Conservation (phyloP, 768 basidiomycete species). For the Tephrocybe sp. region DNA sequence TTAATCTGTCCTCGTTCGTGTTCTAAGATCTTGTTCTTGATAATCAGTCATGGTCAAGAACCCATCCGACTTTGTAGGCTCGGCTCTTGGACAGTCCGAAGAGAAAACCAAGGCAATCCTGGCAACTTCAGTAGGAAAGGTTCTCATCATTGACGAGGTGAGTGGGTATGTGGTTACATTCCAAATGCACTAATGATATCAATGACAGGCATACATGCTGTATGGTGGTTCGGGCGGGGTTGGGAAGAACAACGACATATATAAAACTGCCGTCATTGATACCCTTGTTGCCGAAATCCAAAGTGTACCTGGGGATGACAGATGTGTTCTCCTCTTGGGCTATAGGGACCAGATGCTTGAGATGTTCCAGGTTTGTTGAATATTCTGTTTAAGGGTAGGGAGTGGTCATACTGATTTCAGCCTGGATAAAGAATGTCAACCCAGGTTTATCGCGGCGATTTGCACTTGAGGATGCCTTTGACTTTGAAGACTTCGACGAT, state of each 20-base stretch:
- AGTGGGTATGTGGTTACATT: neutral
- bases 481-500: constrained; percentile 65
- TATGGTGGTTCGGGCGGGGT: constrained; percentile 44
- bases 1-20: neutral
- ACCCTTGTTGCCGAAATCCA: constrained; percentile 77
- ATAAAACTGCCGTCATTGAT: constrained; percentile 70
- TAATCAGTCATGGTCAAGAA: constrained; percentile 63
- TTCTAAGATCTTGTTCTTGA: neutral
- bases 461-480: constrained; percentile 66
- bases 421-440: constrained; percentile 61
- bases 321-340: constrained; percentile 64
- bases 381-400: neutral
- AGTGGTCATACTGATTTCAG: neutral
- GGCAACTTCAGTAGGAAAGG: constrained; percentile 58
- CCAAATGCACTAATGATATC: neutral
- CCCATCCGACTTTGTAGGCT: constrained; percentile 69
- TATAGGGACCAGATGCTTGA: constrained; percentile 69
- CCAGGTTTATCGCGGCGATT: constrained; percentile 68
- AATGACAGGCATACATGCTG: constrained; percentile 64
- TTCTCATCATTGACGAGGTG: constrained; percentile 72
- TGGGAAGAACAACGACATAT: constrained; percentile 41
- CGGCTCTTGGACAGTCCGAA: constrained; percentile 59
- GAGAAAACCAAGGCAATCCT: constrained; percentile 65
- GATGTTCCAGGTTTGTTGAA: constrained; percentile 65
- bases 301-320: constrained; percentile 66